Conservation (phyloP, 1,284 basidiomycete genomes). For the Malassezia brasiliensis region DNA sequence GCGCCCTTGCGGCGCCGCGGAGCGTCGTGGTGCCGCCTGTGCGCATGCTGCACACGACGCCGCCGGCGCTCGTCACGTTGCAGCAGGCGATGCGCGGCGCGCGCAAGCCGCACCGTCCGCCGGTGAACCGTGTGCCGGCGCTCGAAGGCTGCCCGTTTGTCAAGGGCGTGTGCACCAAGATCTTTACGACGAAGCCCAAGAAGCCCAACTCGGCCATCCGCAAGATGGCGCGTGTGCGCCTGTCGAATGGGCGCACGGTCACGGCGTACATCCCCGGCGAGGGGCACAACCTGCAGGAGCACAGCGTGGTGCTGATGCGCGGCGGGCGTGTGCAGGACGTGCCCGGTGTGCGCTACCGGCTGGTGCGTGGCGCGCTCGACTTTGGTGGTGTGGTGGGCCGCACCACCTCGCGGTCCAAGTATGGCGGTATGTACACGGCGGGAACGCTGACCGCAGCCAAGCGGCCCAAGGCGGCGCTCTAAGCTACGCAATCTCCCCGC, state of each 20-base stretch:
- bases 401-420: conserved; percentile 73
- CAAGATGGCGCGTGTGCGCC: conserved; percentile 87
- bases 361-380: conserved; percentile 86
- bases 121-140: conserved; percentile 44
- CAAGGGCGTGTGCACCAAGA: conserved; percentile 45
- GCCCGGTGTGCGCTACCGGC: conserved; percentile 66
- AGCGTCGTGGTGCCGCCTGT: neutral
- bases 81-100: conserved; percentile 46
- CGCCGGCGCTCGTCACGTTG: conserved; percentile 29
- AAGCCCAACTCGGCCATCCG: conserved; percentile 98
- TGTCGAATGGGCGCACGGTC: conserved; percentile 77
- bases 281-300: conserved; percentile 96
- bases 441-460: conserved; percentile 18
- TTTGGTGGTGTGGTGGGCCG: conserved; percentile 81
- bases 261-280: conserved; percentile 95
- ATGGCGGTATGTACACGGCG: conserved; percentile 63
- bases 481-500: conserved; percentile 16
- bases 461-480: neutral
- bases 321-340: conserved; percentile 95
- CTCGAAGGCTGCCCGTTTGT: conserved; percentile 43
- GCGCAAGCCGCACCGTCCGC: conserved; percentile 45
- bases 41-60: conserved; percentile 6
- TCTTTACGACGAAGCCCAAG: conserved; percentile 63
- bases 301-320: conserved; percentile 83
- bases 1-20: no score